These are phyloP conservation scores for Diaporthe sp. DNA, from an alignment of 2,329 filamentous ascomycete genomes.

Conservation along the genomic window DNA sequence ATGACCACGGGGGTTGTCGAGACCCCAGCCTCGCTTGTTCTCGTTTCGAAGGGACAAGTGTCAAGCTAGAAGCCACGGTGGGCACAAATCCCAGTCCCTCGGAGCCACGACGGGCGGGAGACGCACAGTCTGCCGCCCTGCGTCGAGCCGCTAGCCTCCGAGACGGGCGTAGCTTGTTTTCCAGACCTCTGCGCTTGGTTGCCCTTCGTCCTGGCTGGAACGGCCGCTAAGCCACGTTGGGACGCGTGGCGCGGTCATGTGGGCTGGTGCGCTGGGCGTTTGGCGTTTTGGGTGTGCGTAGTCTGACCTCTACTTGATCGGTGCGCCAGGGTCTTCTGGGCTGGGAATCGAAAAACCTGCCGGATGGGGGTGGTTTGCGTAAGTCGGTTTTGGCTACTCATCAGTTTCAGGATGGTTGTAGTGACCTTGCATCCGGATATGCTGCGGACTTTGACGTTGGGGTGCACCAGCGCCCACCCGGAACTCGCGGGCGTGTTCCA, in stretches of 20 bases:
- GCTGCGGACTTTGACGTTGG: not conserved
- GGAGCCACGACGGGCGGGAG: not conserved
- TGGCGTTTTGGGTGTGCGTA: not conserved
- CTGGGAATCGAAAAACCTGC: not conserved
- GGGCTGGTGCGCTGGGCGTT: slow-evolving; percentile 3
- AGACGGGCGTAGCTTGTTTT: slow-evolving; percentile 23
- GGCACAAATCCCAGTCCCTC: not conserved
- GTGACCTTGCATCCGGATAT: not conserved
- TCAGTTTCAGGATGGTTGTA: not conserved
- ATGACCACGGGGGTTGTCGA: not conserved
- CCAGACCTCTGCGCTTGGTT: not conserved
- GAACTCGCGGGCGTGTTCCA: not conserved
- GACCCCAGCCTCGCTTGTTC: not conserved
- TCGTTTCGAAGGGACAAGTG: not conserved
- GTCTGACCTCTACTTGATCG: not conserved
- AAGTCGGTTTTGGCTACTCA: not conserved
- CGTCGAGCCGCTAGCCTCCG: slow-evolving; percentile 22
- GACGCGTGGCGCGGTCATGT: slow-evolving; percentile 22
- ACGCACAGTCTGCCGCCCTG: slow-evolving; percentile 25
- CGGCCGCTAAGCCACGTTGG: slow-evolving; percentile 14
- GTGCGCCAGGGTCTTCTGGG: not conserved
- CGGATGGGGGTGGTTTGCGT: not conserved
- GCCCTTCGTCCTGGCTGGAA: not conserved
- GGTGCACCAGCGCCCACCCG: not conserved
- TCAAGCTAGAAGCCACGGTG: not conserved